A percentile compares a stretch with the other conserved stretches of the same genome.
These are phyloP conservation scores for Podospora appendiculata DNA, from an alignment of 495 filamentous ascomycete genomes.

Conservation along the genomic window DNA sequence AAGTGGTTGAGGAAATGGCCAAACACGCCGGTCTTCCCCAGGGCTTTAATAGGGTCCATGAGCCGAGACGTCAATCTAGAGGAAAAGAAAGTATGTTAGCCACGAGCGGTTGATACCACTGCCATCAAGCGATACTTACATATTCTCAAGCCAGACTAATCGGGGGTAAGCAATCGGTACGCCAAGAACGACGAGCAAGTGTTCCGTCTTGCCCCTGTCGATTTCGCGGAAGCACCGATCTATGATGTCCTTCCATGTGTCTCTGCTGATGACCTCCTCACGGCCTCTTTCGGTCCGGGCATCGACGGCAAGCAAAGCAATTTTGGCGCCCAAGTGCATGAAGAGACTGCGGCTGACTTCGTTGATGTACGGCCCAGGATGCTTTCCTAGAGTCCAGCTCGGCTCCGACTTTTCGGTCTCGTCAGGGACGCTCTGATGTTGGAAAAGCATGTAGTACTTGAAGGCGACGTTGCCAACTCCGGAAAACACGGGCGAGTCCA, in stretches of 20 bases:
- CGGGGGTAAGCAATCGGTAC: conserved; percentile 92
- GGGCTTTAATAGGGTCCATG: conserved; percentile 80
- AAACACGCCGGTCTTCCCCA: conserved; percentile 75
- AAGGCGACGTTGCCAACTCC: conserved; percentile 86
- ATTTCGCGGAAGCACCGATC: conserved; percentile 77
- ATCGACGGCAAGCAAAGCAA: conserved; percentile 82
- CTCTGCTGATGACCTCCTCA: conserved; percentile 69
- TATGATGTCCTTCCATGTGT: conserved; percentile 78
- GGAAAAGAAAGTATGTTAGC: conserved; percentile 3
- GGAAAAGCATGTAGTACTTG: conserved; percentile 98
- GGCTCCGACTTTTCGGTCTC: conserved; percentile 79
- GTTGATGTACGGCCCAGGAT: conserved; percentile 83
- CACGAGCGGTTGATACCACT: neutral
- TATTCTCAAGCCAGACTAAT: conserved; percentile 67
- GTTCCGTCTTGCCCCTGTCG: conserved; percentile 72
- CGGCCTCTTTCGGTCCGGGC: conserved; percentile 83
- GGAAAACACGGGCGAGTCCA: conserved; percentile 82
- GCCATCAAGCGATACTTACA: conserved; percentile 33
- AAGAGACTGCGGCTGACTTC: conserved; percentile 80
- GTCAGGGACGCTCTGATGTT: conserved; percentile 79
- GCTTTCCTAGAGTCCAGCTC: conserved; percentile 77
- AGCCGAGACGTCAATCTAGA: conserved; percentile 70
- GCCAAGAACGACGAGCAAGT: conserved; percentile 77
- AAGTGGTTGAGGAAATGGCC: conserved; percentile 78
- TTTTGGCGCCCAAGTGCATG: conserved; percentile 67